Base-by-base conservation (phyloP, 352 stramenopile genomes). In the Pythium monospermum region DNA sequence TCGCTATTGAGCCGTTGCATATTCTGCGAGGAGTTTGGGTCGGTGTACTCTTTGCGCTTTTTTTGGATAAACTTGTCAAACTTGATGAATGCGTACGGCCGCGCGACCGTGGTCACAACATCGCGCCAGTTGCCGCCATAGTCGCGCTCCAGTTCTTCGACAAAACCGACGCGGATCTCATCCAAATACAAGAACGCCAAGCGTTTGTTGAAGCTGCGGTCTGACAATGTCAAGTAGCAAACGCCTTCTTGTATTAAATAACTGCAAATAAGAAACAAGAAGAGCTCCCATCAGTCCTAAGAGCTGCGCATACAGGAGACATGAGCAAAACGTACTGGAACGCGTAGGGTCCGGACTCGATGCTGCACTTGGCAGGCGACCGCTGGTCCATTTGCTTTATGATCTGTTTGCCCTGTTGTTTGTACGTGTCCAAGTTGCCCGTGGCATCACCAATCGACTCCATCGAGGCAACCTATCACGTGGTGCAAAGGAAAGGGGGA, bases 31-130 rank as follows among this genome's bases (percentile, higher is more conserved):
- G 87, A 97, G 49, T 94, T 97, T 18, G 95, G 95, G 70, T 99
- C 96, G 35, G 85, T 85, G 64, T 98, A 99, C 54, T 99, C 96
- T 57, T 97, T 97, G 59, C 96, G 84, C 70, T 98, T 98, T 48
- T 95, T 88, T 74, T 99, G 95, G 62, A 99, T 98, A 36, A 98
- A 85, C 58, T 97, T 96, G 68, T 99, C 88, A 60, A 98, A 98
- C 75, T 98, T 98, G 63, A 99, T 99, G 69, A 99, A 99, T 30
- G 92, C 92, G 63, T 99, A 99, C n/a, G 96, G 96, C 21, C 96
- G 84, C 42, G 91, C 93, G 26, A 98, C 95, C 13, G 95, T 98
- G 37, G 94, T 92, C 31, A 99, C 88, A 27, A 91, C 71, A 39
- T 92, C 74, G 42, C 90, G 75, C 91, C 93, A 98, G 49, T 79